Conservation (phyloP, 495 filamentous ascomycete genomes). For the Hyaloscypha finlandica region DNA sequence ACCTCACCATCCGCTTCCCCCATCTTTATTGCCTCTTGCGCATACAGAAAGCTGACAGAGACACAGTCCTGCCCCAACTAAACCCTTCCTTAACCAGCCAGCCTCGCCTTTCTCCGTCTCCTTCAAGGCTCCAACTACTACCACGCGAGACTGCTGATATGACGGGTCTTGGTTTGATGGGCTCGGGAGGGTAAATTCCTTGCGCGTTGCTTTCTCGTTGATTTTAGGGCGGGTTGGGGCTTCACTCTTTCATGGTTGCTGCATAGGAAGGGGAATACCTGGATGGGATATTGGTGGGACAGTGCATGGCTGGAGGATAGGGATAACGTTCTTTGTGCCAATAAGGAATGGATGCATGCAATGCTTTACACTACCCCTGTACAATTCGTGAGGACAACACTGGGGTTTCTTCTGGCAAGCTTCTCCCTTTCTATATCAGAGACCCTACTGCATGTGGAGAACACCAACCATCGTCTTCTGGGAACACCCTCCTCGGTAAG, state of each 20-base stretch:
- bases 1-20: background rate
- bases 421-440: no score
- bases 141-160: background rate
- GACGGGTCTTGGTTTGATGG: no score
- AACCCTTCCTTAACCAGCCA: background rate
- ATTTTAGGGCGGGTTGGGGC: background rate
- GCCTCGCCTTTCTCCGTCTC: background rate
- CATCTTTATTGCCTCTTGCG: no score
- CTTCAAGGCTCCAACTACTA: background rate
- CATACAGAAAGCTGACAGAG: background rate
- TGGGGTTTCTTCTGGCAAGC: no score
- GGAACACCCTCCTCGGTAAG: no score
- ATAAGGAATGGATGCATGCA: background rate
- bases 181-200: background rate
- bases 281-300: background rate
- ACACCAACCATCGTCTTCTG: no score
- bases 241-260: background rate
- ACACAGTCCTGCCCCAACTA: slow-evolving; percentile 23
- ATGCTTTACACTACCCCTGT: background rate
- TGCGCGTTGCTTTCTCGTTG: slow-evolving; percentile 12
- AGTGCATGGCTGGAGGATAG: background rate
- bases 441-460: no score
- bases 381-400: no score
- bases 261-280: no score
- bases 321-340: background rate